phyloP scores from a whole-genome alignment of 345 rosid genomes.

The Citrus sinensis region DVS_A1.0 CM039167.1:5899001-5899500 shows the following conservation, averaged over 20 bases:
- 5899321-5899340: background rate
- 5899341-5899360: background rate
- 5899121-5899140: background rate
- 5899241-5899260: slow-evolving; percentile 6
- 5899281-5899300: background rate
- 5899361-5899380: background rate
- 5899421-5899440: background rate
- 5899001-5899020: slow-evolving; percentile 45
- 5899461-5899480: background rate
- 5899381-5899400: background rate
- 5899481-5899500: background rate
- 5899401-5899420: background rate
- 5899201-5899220: slow-evolving; percentile 56
- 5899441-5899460: background rate
- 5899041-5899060: slow-evolving; percentile 65
- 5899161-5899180: slow-evolving; percentile 63
- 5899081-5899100: slow-evolving; percentile 17
- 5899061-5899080: slow-evolving; percentile 90
- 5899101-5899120: background rate
- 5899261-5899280: background rate
- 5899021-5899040: slow-evolving; percentile 61
- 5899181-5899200: slow-evolving; percentile 79
- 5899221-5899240: slow-evolving; percentile 56
- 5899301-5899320: background rate
- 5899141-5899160: background rate